phyloP scores from a whole-genome alignment of 2,329 filamentous ascomycete genomes.

The Septoria linicola region DNA sequence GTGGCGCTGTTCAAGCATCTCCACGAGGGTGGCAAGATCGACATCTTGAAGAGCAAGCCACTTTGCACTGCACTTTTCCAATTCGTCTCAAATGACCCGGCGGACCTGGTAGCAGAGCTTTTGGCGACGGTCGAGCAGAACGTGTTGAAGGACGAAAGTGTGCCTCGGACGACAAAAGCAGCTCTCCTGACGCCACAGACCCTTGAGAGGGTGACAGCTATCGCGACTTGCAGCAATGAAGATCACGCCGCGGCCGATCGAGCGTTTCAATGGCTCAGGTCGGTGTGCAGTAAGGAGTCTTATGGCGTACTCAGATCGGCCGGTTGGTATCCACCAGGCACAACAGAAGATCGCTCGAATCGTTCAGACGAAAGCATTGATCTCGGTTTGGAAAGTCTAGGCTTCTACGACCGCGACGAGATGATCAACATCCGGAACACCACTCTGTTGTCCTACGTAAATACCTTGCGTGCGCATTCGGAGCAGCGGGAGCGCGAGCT shows the following conservation, averaged over 20 bases:
- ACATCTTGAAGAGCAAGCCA: slow-evolving; percentile 74
- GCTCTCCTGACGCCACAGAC: slow-evolving; percentile 44
- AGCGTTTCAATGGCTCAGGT: slow-evolving; percentile 72
- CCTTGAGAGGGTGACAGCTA: slow-evolving; percentile 44
- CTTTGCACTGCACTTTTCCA: slow-evolving; percentile 71
- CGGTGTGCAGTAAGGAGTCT: slow-evolving; percentile 69
- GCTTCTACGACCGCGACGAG: slow-evolving; percentile 58
- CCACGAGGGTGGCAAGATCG: slow-evolving; percentile 72
- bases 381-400: slow-evolving; percentile 66
- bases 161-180: slow-evolving; percentile 69
- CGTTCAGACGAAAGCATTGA: slow-evolving; percentile 48
- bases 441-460: slow-evolving; percentile 73
- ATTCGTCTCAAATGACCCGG: slow-evolving; percentile 73
- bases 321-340: slow-evolving; percentile 78
- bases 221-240: slow-evolving; percentile 57
- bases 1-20: slow-evolving; percentile 77
- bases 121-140: slow-evolving; percentile 67
- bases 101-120: slow-evolving; percentile 72
- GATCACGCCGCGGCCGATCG: slow-evolving; percentile 62
- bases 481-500: slow-evolving; percentile 79
- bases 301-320: slow-evolving; percentile 74
- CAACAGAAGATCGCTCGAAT: slow-evolving; percentile 39
- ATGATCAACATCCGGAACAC: slow-evolving; percentile 76
- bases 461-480: slow-evolving; percentile 78
- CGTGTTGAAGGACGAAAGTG: slow-evolving; percentile 70